These are phyloP conservation scores for Dicorynia guianensis DNA, from an alignment of 306 rosid species.

Conservation along the genomic window DNA sequence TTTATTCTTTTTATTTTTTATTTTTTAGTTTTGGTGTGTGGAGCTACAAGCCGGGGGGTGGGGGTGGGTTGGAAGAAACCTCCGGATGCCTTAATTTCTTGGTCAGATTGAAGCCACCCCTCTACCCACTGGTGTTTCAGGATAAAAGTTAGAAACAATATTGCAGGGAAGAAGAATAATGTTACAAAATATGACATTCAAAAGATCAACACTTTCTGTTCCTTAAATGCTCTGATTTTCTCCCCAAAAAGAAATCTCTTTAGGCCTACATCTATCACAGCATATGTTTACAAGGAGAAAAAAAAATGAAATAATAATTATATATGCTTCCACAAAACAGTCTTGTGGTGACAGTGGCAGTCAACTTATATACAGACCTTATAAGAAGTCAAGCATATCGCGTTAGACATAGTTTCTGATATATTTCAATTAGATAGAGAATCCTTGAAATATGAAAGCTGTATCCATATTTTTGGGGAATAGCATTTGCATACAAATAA, in stretches of 20 bases:
- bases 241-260: too few relatives aligned
- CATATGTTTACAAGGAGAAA: too few relatives aligned
- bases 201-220: not conserved
- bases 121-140: constrained; percentile 13
- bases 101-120: not conserved
- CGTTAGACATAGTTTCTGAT: constrained; percentile 14
- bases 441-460: constrained; percentile 4
- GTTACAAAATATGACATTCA: constrained; percentile 1
- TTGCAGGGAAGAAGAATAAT: not conserved
- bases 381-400: constrained; percentile 12
- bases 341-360: constrained; percentile 9
- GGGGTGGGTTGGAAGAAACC: not conserved
- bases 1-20: too few relatives aligned
- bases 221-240: constrained; percentile 14
- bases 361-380: not conserved
- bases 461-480: too few relatives aligned
- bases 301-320: not conserved
- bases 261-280: not conserved
- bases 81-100: not conserved
- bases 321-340: constrained; percentile 16
- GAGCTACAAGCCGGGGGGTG: too few relatives aligned
- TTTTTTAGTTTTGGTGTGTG: too few relatives aligned
- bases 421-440: constrained; percentile 11
- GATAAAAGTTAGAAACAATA: constrained; percentile 5
- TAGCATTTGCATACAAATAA: constrained; percentile 10